Percentiles rank a stretch among this genome's conserved stretches.
Conservation (phyloP, 768 basidiomycete species). For the Leccinum sublutescens region DNA sequence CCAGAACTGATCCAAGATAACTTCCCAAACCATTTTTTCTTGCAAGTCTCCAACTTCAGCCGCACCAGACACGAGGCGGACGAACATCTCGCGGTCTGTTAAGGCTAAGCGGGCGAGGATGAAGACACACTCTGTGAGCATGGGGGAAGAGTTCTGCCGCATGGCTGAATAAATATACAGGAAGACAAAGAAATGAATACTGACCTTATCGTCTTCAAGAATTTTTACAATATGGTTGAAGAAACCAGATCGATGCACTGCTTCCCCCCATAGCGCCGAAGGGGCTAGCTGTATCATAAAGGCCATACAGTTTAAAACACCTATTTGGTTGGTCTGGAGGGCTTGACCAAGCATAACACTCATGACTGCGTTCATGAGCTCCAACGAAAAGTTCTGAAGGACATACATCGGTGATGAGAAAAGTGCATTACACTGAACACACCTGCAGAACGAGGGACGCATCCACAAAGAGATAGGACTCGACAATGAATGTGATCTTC, state of each 20-base stretch:
- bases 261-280: slow-evolving; percentile 64
- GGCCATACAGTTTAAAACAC: slow-evolving; percentile 57
- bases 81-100: slow-evolving; percentile 63
- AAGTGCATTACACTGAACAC: slow-evolving; percentile 12
- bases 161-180: slow-evolving; percentile 10
- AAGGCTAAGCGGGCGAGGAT: slow-evolving; percentile 74
- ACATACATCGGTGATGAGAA: slow-evolving; percentile 1
- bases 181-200: slow-evolving; percentile 8
- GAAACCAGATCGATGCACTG: slow-evolving; percentile 71
- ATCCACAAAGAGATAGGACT: slow-evolving; percentile 80
- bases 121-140: slow-evolving; percentile 67
- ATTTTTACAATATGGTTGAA: slow-evolving; percentile 61
- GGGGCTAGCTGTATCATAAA: slow-evolving; percentile 65
- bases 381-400: slow-evolving; percentile 49
- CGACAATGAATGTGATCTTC: slow-evolving; percentile 61
- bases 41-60: slow-evolving; percentile 45
- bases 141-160: slow-evolving; percentile 29
- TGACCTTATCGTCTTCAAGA: slow-evolving; percentile 66
- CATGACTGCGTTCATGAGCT: slow-evolving; percentile 57
- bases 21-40: slow-evolving; percentile 60
- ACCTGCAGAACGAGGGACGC: slow-evolving; percentile 63
- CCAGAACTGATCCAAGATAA: slow-evolving; percentile 79
- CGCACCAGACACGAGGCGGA: slow-evolving; percentile 65
- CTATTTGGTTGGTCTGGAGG: slow-evolving; percentile 54
- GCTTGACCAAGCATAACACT: slow-evolving; percentile 50